A percentile compares a stretch with the other conserved stretches of the same genome.
Evolutionary conservation across 441 rosid genomes (phyloP).

Genomic region (Iberis amara): DNA sequence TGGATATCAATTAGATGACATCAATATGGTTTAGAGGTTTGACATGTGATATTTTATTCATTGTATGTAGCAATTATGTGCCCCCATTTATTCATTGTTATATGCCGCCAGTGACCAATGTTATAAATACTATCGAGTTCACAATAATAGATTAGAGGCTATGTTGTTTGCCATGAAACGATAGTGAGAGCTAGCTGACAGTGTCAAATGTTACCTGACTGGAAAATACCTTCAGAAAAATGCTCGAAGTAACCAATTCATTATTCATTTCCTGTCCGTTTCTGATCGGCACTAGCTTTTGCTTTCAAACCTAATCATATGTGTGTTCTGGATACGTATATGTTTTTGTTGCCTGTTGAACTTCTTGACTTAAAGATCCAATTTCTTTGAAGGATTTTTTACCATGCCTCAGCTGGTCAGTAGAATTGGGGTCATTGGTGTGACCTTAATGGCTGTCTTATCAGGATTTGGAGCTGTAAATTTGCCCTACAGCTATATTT

Average conservation of each 20-base stretch:
- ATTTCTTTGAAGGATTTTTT: constrained; percentile 59
- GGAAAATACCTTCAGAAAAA: background rate
- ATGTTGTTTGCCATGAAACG: background rate
- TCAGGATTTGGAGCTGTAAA: constrained; percentile 95
- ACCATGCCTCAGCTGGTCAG: constrained; percentile 87
- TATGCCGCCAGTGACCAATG: background rate
- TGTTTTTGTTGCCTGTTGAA: background rate
- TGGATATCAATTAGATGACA: background rate
- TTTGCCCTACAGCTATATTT: constrained; percentile 85
- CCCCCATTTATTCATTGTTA: background rate
- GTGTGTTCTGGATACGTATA: background rate
- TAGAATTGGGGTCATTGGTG: constrained; percentile 89
- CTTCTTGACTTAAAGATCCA: constrained; percentile 18
- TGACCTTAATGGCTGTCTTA: constrained; percentile 84
- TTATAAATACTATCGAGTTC: background rate
- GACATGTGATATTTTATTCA: no score
- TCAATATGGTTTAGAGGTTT: background rate
- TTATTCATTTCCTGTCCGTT: constrained; percentile 3
- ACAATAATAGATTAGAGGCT: background rate
- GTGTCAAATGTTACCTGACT: background rate
- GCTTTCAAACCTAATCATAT: constrained; percentile 1
- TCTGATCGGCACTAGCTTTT: background rate
- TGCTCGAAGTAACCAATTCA: background rate
- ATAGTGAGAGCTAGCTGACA: background rate
- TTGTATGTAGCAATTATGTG: no score